Conservation (phyloP, 805 yeast genomes). For the Saccharomycopsis malanga region DNA sequence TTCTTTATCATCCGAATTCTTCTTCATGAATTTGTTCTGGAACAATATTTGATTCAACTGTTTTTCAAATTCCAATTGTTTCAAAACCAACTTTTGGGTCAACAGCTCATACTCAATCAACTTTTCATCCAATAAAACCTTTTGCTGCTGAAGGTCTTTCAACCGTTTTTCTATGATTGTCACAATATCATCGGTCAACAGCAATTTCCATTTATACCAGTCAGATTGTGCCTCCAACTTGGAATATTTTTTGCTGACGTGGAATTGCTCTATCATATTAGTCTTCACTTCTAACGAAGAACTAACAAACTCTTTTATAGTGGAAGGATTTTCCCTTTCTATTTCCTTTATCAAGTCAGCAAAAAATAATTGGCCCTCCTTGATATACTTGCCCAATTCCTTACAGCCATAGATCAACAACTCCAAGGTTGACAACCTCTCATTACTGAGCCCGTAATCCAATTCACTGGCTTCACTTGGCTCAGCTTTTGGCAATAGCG, state of each 20-base stretch:
- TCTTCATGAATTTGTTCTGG: slow-evolving; percentile 22
- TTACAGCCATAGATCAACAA: slow-evolving; percentile 43
- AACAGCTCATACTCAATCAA: slow-evolving; percentile 15
- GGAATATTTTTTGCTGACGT: slow-evolving; percentile 41
- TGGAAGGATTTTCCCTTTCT: slow-evolving; percentile 38
- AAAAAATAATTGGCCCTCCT: slow-evolving; percentile 40
- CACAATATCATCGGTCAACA: slow-evolving; percentile 36
- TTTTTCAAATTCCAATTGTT: slow-evolving; percentile 20
- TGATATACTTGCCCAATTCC: slow-evolving; percentile 42
- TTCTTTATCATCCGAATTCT: slow-evolving; percentile 19
- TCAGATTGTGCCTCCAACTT: slow-evolving; percentile 42
- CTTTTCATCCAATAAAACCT: slow-evolving; percentile 19
- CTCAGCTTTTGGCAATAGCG: slow-evolving; percentile 17
- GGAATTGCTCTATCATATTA: slow-evolving; percentile 39
- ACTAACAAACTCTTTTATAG: slow-evolving; percentile 40
- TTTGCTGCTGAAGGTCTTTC: slow-evolving; percentile 23
- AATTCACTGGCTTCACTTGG: slow-evolving; percentile 18
- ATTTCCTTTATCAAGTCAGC: slow-evolving; percentile 37
- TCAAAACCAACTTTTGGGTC: slow-evolving; percentile 12
- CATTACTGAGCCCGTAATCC: slow-evolving; percentile 24
- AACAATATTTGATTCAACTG: slow-evolving; percentile 19
- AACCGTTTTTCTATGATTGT: slow-evolving; percentile 26
- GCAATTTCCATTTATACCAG: slow-evolving; percentile 54
- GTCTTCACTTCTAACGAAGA: slow-evolving; percentile 33
- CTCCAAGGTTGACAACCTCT: slow-evolving; percentile 37